These are phyloP conservation scores for Mucor racemosus DNA, from an alignment of 371 early-diverging fungal genomes.

Conservation along the genomic window DNA sequence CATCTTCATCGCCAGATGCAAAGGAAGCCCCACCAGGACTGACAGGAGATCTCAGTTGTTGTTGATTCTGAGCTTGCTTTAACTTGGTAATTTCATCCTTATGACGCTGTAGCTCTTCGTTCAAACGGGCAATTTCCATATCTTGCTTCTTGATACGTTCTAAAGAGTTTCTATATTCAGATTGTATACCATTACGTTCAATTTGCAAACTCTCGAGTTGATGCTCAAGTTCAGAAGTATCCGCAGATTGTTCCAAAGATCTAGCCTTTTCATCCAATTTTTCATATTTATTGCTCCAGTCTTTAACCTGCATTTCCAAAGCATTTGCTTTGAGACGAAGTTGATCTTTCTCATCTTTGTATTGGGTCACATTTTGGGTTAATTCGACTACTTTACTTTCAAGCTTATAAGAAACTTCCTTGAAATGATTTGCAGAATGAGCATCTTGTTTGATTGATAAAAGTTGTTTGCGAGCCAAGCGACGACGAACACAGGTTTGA, in stretches of 20 bases:
- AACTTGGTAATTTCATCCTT: slow-evolving; percentile 77
- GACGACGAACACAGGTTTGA: slow-evolving; percentile 84
- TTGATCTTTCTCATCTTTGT: slow-evolving; percentile 72
- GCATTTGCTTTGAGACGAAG: slow-evolving; percentile 57
- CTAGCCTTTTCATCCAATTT: slow-evolving; percentile 56
- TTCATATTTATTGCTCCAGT: slow-evolving; percentile 77
- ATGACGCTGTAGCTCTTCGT: slow-evolving; percentile 59
- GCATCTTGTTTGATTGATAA: slow-evolving; percentile 79
- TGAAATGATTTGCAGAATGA: slow-evolving; percentile 86
- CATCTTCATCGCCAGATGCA: slow-evolving; percentile 35
- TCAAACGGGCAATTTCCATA: slow-evolving; percentile 66
- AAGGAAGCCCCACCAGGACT: slow-evolving; percentile 27
- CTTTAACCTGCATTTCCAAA: slow-evolving; percentile 67
- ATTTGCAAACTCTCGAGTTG: slow-evolving; percentile 63
- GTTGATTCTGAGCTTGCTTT: slow-evolving; percentile 38
- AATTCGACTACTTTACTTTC: slow-evolving; percentile 96
- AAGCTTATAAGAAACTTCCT: slow-evolving; percentile 89
- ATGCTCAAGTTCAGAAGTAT: slow-evolving; percentile 57
- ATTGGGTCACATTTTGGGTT: slow-evolving; percentile 79
- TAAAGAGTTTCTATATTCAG: slow-evolving; percentile 51
- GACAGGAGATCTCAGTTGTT: slow-evolving; percentile 11
- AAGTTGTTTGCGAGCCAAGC: slow-evolving; percentile 67
- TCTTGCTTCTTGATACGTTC: slow-evolving; percentile 72
- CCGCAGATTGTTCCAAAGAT: slow-evolving; percentile 51
- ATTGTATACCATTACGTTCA: slow-evolving; percentile 53